Percentiles rank a stretch among this genome's conserved stretches.
Conservation (phyloP, 257 asterid species). For the Salvia hispanica region DNA sequence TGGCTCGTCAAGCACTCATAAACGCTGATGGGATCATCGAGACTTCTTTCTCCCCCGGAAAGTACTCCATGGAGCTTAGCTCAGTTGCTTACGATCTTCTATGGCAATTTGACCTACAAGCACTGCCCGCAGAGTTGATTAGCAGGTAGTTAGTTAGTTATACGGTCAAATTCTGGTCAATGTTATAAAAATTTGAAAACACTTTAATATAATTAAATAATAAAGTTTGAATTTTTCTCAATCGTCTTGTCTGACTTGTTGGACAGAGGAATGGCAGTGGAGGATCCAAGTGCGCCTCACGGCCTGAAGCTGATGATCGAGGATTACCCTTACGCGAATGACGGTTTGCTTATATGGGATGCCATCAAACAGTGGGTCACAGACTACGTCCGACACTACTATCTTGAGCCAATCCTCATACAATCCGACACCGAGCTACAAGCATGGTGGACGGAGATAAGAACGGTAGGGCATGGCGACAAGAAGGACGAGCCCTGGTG, state of each 20-base stretch:
- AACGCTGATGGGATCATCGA: slow-evolving; percentile 68
- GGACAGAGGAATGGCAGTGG: slow-evolving; percentile 81
- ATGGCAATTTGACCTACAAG: slow-evolving; percentile 75
- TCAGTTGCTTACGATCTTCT: slow-evolving; percentile 56
- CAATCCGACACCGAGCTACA: slow-evolving; percentile 63
- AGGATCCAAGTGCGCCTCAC: slow-evolving; percentile 67
- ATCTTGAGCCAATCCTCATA: slow-evolving; percentile 39
- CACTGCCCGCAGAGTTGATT: slow-evolving; percentile 70
- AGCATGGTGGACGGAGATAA: slow-evolving; percentile 79
- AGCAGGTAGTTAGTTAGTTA: slow-evolving; percentile 45
- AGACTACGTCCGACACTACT: slow-evolving; percentile 59
- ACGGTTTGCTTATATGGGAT: slow-evolving; percentile 78
- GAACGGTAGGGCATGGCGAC: slow-evolving; percentile 66
- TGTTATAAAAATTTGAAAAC: no score
- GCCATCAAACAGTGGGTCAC: slow-evolving; percentile 67
- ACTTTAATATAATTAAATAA: no score
- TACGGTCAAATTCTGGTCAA: no score
- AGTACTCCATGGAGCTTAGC: slow-evolving; percentile 57
- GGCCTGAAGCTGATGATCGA: slow-evolving; percentile 69
- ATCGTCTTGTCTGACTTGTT: no score
- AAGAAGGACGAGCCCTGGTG: slow-evolving; percentile 80
- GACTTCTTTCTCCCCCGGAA: slow-evolving; percentile 50
- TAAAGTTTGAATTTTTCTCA: no score
- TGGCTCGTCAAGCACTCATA: slow-evolving; percentile 66
- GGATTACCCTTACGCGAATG: slow-evolving; percentile 81